Conservation (phyloP, 257 asterid genomes). For the Scutellaria barbata region DNA sequence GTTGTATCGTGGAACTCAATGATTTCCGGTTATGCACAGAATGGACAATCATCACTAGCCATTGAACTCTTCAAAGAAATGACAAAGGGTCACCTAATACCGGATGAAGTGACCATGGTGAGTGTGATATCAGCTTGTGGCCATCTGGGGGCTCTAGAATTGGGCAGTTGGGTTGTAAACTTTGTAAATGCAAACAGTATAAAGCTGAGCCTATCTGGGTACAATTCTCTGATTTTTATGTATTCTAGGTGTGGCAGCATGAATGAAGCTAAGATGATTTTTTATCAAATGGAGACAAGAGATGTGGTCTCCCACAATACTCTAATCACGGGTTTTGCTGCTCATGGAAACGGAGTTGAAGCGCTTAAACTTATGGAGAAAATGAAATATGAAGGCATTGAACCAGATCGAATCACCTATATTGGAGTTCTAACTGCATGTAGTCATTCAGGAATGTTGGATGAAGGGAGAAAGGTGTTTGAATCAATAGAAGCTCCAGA, state of each 20-base stretch:
- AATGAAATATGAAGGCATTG: conserved; percentile 54
- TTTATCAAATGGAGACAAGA: conserved; percentile 56
- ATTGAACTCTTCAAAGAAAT: conserved; percentile 65
- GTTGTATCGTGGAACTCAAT: conserved; percentile 78
- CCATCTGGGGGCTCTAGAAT: conserved; percentile 72
- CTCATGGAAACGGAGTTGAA: conserved; percentile 61
- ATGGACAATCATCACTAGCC: conserved; percentile 67
- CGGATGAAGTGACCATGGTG: conserved; percentile 72
- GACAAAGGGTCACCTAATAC: conserved; percentile 45
- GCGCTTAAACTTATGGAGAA: conserved; percentile 53
- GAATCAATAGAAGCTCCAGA: conserved; percentile 60
- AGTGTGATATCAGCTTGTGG: conserved; percentile 82
- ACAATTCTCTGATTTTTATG: conserved; percentile 71
- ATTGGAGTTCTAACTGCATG: conserved; percentile 69
- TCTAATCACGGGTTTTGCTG: conserved; percentile 72
- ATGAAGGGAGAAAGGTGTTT: conserved; percentile 59
- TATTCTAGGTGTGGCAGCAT: conserved; percentile 82
- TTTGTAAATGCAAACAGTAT: conserved; percentile 45
- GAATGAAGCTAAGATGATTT: conserved; percentile 51
- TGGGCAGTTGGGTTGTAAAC: conserved; percentile 57
- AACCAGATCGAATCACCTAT: conserved; percentile 66
- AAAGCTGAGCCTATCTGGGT: conserved; percentile 48
- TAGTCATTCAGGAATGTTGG: conserved; percentile 70
- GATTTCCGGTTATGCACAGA: conserved; percentile 75
- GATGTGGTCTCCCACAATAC: conserved; percentile 72